These are phyloP conservation scores for Acrodontium crateriforme DNA, from an alignment of 2,329 filamentous ascomycete species.

Conservation along the genomic window DNA sequence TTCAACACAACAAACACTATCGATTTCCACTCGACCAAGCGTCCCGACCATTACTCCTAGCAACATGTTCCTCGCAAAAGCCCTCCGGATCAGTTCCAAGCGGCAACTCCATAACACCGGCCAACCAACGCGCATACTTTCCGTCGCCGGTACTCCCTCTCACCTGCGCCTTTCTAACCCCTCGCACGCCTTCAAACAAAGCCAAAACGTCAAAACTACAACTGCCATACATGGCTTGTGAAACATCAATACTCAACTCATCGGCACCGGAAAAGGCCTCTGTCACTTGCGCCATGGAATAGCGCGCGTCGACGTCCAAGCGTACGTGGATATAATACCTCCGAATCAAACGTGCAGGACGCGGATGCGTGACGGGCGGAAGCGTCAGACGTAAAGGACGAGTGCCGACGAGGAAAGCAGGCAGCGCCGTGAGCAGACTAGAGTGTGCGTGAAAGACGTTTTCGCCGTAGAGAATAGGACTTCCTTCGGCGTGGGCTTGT, in stretches of 20 bases:
- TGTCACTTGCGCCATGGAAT: slow-evolving; percentile 24
- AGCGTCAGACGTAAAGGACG: slow-evolving; percentile 10
- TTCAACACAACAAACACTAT: too few relatives aligned
- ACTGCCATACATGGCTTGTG: slow-evolving; percentile 31
- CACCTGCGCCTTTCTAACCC: slow-evolving; percentile 31
- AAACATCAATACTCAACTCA: slow-evolving; percentile 36
- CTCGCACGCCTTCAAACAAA: slow-evolving; percentile 33
- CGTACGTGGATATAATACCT: slow-evolving; percentile 34
- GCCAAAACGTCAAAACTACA: slow-evolving; percentile 29
- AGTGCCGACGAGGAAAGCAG: slow-evolving; percentile 24
- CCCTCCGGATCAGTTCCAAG: slow-evolving; percentile 15
- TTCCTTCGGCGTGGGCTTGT: slow-evolving; percentile 28
- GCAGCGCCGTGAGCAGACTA: slow-evolving; percentile 30
- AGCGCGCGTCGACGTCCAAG: slow-evolving; percentile 37
- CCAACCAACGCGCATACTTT: slow-evolving; percentile 31
- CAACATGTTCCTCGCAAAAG: slow-evolving; percentile 10
- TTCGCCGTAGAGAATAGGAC: slow-evolving; percentile 33
- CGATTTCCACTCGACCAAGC: too few relatives aligned
- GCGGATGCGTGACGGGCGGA: slow-evolving; percentile 23
- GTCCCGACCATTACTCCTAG: slow-evolving; percentile 7
- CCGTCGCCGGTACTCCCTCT: slow-evolving; percentile 28
- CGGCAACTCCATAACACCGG: slow-evolving; percentile 29
- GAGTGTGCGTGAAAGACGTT: slow-evolving; percentile 39
- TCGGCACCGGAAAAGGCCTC: slow-evolving; percentile 33
- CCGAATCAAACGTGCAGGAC: slow-evolving; percentile 24